phyloP scores from a whole-genome alignment of 441 rosid genomes.

The Pelargonium myrrhifolium region DNA sequence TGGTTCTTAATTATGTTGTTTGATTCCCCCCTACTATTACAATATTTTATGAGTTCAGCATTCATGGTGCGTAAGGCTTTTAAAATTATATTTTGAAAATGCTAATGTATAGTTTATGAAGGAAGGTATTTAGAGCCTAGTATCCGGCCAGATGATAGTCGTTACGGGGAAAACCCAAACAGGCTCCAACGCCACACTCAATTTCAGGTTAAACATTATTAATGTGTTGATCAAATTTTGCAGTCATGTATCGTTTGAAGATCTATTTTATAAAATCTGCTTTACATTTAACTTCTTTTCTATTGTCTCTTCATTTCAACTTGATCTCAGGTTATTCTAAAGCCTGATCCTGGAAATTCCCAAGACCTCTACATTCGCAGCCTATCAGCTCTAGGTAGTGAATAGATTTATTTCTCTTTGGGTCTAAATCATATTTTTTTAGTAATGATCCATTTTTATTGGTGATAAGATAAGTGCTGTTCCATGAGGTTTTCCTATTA shows the following conservation, averaged over 20 bases:
- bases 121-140: constrained; percentile 85
- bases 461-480: neutral
- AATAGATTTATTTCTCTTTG: neutral
- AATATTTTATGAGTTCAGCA: neutral
- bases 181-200: constrained; percentile 97
- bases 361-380: constrained; percentile 90
- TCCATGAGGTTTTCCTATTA: neutral
- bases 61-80: constrained; percentile 4
- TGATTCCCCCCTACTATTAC: neutral
- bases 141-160: constrained; percentile 93
- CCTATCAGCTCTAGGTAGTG: constrained; percentile 81
- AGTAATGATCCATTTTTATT: neutral
- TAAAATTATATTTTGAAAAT: neutral
- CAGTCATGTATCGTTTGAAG: neutral
- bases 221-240: constrained; percentile 6
- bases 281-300: neutral
- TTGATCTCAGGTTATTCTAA: constrained; percentile 68
- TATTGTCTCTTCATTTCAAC: constrained; percentile 6
- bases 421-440: neutral
- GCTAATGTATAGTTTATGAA: constrained; percentile 22
- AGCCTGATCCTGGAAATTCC: constrained; percentile 97
- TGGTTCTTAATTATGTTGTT: neutral
- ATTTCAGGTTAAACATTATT: constrained; percentile 53
- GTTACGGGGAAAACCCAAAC: constrained; percentile 95
- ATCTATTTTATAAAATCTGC: constrained; percentile 2